Evolutionary conservation across 164 flowering plant genomes (phyloP).

Genomic region (Macadamia integrifolia): DNA sequence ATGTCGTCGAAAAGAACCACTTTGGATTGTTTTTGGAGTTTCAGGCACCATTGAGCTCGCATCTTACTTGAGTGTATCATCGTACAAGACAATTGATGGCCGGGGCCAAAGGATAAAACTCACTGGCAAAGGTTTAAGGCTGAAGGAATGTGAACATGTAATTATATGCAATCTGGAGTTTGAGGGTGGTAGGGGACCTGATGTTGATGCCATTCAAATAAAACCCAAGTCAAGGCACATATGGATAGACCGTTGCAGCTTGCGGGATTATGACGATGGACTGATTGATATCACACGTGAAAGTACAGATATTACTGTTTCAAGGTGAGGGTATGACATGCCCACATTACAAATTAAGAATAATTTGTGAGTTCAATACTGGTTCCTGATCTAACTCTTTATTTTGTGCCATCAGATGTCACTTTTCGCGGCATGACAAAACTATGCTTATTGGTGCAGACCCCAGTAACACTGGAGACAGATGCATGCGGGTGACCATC

Average conservation of each 20-base stretch:
- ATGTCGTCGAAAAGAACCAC: conserved; percentile 67
- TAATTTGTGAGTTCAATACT: background rate
- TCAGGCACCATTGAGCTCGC: conserved; percentile 67
- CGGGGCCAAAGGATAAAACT: conserved; percentile 76
- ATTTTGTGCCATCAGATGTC: conserved; percentile 47
- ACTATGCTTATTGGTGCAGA: conserved; percentile 88
- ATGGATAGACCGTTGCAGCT: conserved; percentile 90
- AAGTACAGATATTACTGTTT: conserved; percentile 80
- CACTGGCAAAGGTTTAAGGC: conserved; percentile 68
- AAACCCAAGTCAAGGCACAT: conserved; percentile 83
- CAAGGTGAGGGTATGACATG: conserved; percentile 40
- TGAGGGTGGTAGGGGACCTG: conserved; percentile 83
- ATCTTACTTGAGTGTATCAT: conserved; percentile 63
- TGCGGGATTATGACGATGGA: conserved; percentile 76
- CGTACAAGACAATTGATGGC: conserved; percentile 85
- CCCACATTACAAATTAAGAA: background rate
- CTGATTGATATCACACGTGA: conserved; percentile 80
- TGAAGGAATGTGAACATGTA: conserved; percentile 80
- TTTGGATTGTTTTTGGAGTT: conserved; percentile 81
- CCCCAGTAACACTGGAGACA: conserved; percentile 60
- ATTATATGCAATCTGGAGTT: conserved; percentile 80
- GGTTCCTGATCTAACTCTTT: background rate
- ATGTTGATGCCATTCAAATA: conserved; percentile 84
- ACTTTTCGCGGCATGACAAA: conserved; percentile 69
- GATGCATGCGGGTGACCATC: conserved; percentile 80